Percentiles rank a stretch among this genome's conserved stretches.
These are phyloP conservation scores for Didymella sp. DNA, from an alignment of 2,329 filamentous ascomycete species.

Conservation along the genomic window DNA sequence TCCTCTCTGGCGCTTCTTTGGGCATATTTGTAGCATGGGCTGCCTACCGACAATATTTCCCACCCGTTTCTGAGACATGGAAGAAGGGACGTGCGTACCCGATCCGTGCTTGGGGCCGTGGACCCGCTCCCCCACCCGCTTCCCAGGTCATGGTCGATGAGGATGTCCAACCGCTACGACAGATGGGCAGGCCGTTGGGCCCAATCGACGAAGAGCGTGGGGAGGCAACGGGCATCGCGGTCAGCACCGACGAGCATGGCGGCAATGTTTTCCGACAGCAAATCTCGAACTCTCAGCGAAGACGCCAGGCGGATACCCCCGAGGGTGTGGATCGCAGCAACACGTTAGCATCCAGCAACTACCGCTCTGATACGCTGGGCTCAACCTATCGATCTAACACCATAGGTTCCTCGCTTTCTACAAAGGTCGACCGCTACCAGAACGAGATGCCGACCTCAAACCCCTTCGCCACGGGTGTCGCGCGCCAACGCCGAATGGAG, in stretches of 20 bases:
- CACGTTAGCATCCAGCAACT: slow-evolving; percentile 40
- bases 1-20: slow-evolving; percentile 62
- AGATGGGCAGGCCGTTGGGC: slow-evolving; percentile 36
- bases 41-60: slow-evolving; percentile 67
- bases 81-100: slow-evolving; percentile 66
- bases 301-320: slow-evolving; percentile 38
- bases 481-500: slow-evolving; percentile 40
- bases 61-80: slow-evolving; percentile 62
- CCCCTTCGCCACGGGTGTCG: slow-evolving; percentile 38
- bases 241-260: slow-evolving; percentile 28
- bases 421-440: slow-evolving; percentile 43
- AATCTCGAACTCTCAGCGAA: slow-evolving; percentile 47
- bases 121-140: slow-evolving; percentile 46
- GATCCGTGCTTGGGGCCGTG: slow-evolving; percentile 64
- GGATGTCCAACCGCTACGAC: slow-evolving; percentile 41
- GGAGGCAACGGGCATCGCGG: slow-evolving; percentile 38
- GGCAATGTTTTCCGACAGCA: slow-evolving; percentile 51
- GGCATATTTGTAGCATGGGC: slow-evolving; percentile 61
- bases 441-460: slow-evolving; percentile 43
- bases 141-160: slow-evolving; percentile 39
- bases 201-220: slow-evolving; percentile 44
- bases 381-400: slow-evolving; percentile 26
- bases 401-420: slow-evolving; percentile 34
- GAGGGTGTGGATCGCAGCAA: slow-evolving; percentile 43
- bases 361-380: slow-evolving; percentile 33